Base-by-base conservation (phyloP, 2,329 filamentous ascomycete genomes). In the Escovopsis sp. region DNA sequence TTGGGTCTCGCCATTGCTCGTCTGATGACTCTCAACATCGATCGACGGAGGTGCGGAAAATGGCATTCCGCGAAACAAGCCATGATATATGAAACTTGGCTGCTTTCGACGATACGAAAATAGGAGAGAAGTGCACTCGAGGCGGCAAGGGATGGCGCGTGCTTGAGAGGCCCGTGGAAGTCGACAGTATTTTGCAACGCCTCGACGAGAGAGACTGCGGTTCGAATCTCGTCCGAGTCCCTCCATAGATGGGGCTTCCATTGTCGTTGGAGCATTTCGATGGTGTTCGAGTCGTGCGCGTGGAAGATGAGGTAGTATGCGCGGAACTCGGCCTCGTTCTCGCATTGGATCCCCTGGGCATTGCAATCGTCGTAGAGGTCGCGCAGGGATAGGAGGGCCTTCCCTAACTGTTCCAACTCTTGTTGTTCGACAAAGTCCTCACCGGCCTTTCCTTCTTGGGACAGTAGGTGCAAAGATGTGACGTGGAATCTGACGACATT, bases 61-160 rank as follows among this genome's bases (percentile, higher is more conserved):
- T 79, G 75, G n/a, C 77, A 72, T 51, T 81, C 77, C 7, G 76
- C 76, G 45, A 82, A 72, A 49, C 78, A 81, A 12, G 76, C 78
- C 74, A 81, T 79, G 1, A 75, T 79, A 52, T 81, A 82, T 0
- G 78, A 81, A 2, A 79, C 70, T 13, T 63, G 59, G 0, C 64
- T 61, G 34, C 70, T 66, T 48, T 73, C 65, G 25, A 81, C 62
- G 38, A 81, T 76, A 20, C 68, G 64, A 51, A 81, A 80, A 54
- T 72, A 80, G 14, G 70, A 66, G 20, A 65, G 61, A 36, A 67
- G 72, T 6, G 65, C 64, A 15, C 67, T 66, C 34, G 70, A 61
- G 2, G 72, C 68, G 10, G 70, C 67, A 14, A 70, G 59, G 1
- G 66, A 64, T 1, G 67, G 65, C 0, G 57, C 62, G 9, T 70